A percentile compares a stretch with the other conserved stretches of the same genome.
Evolutionary conservation across 345 rosid genomes (phyloP).

Genomic region (Eucalyptus sp.): DNA sequence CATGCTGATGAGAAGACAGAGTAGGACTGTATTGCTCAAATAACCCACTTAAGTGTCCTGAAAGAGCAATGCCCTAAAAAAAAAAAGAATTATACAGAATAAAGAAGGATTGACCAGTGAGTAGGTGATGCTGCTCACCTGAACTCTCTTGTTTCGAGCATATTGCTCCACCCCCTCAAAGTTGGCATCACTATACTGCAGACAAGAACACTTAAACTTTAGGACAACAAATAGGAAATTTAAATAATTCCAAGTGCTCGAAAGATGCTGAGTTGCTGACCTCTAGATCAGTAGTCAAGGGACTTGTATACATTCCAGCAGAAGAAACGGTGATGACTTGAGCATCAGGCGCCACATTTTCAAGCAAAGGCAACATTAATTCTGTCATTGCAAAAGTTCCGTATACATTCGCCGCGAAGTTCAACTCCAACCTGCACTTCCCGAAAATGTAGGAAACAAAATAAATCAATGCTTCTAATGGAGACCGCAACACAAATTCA

Average conservation of each 20-base stretch:
- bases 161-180: slow-evolving; percentile 59
- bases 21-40: neutral
- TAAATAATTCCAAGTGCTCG: neutral
- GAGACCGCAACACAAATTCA: neutral
- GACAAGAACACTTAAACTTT: neutral
- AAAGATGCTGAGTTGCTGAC: slow-evolving; percentile 5
- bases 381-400: slow-evolving; percentile 75
- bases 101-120: neutral
- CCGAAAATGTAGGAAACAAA: neutral
- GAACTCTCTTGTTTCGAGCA: slow-evolving; percentile 76
- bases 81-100: neutral
- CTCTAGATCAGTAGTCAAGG: slow-evolving; percentile 79
- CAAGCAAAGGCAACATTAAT: slow-evolving; percentile 60
- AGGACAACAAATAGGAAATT: neutral
- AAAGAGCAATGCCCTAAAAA: neutral
- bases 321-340: slow-evolving; percentile 78
- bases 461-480: neutral
- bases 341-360: slow-evolving; percentile 73
- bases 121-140: slow-evolving; percentile 24
- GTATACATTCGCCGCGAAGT: slow-evolving; percentile 66
- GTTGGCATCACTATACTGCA: slow-evolving; percentile 46
- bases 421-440: slow-evolving; percentile 55
- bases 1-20: neutral
- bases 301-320: slow-evolving; percentile 77
- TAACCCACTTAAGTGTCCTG: neutral